Base-by-base conservation (phyloP, 2,329 filamentous ascomycete species). In the Colletotrichum phormii region DNA sequence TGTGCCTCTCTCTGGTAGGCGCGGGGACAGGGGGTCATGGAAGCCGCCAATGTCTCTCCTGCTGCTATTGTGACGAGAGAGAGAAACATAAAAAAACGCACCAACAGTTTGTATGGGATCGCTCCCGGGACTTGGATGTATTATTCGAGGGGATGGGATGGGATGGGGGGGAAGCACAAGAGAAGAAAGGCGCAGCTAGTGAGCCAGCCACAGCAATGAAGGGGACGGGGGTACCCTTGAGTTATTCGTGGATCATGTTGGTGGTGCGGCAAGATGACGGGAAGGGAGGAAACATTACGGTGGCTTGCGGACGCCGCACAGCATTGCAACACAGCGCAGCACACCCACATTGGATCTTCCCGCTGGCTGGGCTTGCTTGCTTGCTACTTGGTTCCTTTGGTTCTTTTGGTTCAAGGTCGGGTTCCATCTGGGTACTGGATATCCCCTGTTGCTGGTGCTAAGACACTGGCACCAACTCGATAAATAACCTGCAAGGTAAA, bases 211-310 rank as follows among this genome's bases (percentile, higher is more conserved):
- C 51, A 15, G 37, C 31, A 37, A 59, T 42, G 31, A 22, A 18
- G 18, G 58, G 18, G 18, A 64, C 46, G n/a, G 54, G 42, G 54
- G 33, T 42, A 57, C 26, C 42, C 64, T 53, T 33, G 57, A 60
- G 12, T 22, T 26, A 24, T 18, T 63, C 46, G 46, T 35, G 29
- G 46, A 26, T 18, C 63, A 54, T 54, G 54, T 60, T 63, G 60
- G 66, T 70, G 66, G 60, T 60, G 70, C 66, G 66, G 66, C 70
- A 72, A 70, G 60, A 49, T 29, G 29, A 22, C 33, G 51, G 62
- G 51, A 63, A 69, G 60, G 33, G 58, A 68, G 69, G 61, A 60
- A 70, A 70, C 66, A 72, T 58, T 60, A 69, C 60, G 31, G 67
- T 67, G 67, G 67, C 67, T 61, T 67, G 63, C 55, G 42, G 55